Percentiles rank a stretch among this genome's conserved stretches.
These are phyloP conservation scores for Yamadazyma diddensiae DNA, from an alignment of 1,139 yeast genomes.

Conservation along the genomic window DNA sequence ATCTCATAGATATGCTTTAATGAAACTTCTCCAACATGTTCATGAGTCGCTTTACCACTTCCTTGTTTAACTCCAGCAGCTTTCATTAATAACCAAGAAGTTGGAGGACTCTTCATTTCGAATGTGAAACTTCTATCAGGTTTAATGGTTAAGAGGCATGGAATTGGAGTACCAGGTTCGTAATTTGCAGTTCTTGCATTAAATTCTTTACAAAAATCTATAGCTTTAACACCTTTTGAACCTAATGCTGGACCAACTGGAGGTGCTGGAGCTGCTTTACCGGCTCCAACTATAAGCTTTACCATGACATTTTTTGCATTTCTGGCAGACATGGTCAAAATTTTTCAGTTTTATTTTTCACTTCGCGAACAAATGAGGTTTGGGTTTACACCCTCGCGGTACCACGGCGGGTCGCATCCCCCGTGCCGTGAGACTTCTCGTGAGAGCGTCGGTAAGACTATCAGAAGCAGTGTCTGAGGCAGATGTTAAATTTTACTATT, in stretches of 20 bases:
- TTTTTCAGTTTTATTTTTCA: conserved; percentile 8
- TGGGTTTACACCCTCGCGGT: too few relatives aligned
- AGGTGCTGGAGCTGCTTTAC: conserved; percentile 98
- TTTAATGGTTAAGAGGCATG: conserved; percentile 76
- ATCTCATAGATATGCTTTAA: conserved; percentile 91
- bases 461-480: too few relatives aligned
- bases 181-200: conserved; percentile 92
- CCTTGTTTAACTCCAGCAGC: conserved; percentile 87
- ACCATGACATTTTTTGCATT: conserved; percentile 52
- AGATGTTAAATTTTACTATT: too few relatives aligned
- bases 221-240: conserved; percentile 97
- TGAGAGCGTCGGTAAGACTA: too few relatives aligned
- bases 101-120: conserved; percentile 88
- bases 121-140: conserved; percentile 92
- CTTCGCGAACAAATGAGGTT: not conserved
- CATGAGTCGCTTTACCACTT: conserved; percentile 51
- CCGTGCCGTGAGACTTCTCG: too few relatives aligned
- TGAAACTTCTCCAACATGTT: conserved; percentile 66
- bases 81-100: conserved; percentile 79
- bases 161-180: conserved; percentile 85
- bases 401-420: too few relatives aligned
- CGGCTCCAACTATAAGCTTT: conserved; percentile 95
- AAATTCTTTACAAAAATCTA: conserved; percentile 97
- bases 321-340: conserved; percentile 26
- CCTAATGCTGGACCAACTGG: conserved; percentile 99